Evolutionary conservation across 495 filamentous ascomycete genomes (phyloP), one percentile per base, ranked within the genome.

Genomic region (Penicillium goetzii): DNA sequence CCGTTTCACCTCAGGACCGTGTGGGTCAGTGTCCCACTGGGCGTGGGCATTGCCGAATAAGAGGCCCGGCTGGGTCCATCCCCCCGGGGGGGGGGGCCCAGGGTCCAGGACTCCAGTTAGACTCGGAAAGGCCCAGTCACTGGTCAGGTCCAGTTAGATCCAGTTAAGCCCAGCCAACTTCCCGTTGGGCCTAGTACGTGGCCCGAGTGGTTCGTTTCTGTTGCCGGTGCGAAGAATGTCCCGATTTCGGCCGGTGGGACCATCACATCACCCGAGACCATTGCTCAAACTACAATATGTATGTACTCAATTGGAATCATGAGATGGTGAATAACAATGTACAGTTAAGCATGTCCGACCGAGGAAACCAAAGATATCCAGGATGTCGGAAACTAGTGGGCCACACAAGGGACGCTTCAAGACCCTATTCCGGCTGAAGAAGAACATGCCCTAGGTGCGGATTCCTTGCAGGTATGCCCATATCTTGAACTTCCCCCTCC

Each of bases 1-100:
- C 41, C 56, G 56, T 50, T 59, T 59, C 58, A 59, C 25, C 21
- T 59, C 32, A n/a, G 45, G 43, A 14, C 57, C 36, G 21, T 28
- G 49, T 51, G 51, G 50, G 59, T 56, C 59, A 9, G 5, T 21
- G 51, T n/a, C 23, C 51, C 36, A 56, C 52, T 25, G 30, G 30
- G 14, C 30, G 25, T 26, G 5, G 33, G 25, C 43, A 12, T 19
- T 30, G 30, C 38, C 59, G 38, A 56, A 56, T 45, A 14, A 54
- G 36, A 54, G 1, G 41, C 56, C 19, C 41, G 56, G 56, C n/a
- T 32, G 19, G 30, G 17, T 11, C 56, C 56, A 58, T 58, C 28
- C 40, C 56, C 41, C 40, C n/a, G 36, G 55, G 17, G 28, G 55
- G 17, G 28, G 25, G 5, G 30, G 38, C 9, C 43, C 56, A 58